These are phyloP conservation scores for Boletus vermiculosoides DNA, from an alignment of 768 basidiomycete species.

Conservation along the genomic window DNA sequence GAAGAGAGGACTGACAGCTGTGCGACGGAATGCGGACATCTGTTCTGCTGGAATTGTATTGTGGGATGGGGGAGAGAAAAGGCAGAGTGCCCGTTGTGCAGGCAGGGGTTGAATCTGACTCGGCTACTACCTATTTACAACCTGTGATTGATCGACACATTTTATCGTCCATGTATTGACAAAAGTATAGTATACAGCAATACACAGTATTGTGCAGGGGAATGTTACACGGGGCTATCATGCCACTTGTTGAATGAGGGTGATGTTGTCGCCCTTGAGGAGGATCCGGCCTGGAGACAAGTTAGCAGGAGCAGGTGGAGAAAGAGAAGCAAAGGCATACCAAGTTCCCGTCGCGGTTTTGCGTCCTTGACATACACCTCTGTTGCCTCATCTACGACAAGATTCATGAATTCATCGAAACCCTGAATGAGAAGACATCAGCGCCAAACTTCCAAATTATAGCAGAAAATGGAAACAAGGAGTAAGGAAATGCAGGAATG, in stretches of 20 bases:
- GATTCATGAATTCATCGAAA: slow-evolving; percentile 99
- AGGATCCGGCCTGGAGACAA: slow-evolving; percentile 76
- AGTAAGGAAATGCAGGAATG: slow-evolving; percentile 5
- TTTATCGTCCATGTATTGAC: slow-evolving; percentile 5
- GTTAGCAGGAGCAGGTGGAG: not conserved
- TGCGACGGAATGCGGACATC: slow-evolving; percentile 84
- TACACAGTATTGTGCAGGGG: slow-evolving; percentile 2
- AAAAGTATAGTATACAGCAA: slow-evolving; percentile 23
- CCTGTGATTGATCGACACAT: slow-evolving; percentile 44
- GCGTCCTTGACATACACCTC: slow-evolving; percentile 91
- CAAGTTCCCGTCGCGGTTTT: slow-evolving; percentile 81
- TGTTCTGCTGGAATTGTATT: slow-evolving; percentile 90
- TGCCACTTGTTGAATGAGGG: slow-evolving; percentile 80
- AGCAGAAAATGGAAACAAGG: slow-evolving; percentile 1
- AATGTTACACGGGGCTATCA: slow-evolving; percentile 24
- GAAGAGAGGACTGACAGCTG: slow-evolving; percentile 82
- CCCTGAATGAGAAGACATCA: slow-evolving; percentile 55
- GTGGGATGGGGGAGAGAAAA: slow-evolving; percentile 89
- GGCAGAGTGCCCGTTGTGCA: slow-evolving; percentile 86
- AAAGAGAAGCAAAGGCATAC: slow-evolving; percentile 42
- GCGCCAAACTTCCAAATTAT: slow-evolving; percentile 9
- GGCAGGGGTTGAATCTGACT: slow-evolving; percentile 69
- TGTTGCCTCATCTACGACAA: slow-evolving; percentile 89
- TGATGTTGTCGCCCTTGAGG: slow-evolving; percentile 97
- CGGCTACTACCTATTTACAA: slow-evolving; percentile 82